phyloP scores from a whole-genome alignment of 2,329 filamentous ascomycete genomes.

The Xylariales sp. region DNA sequence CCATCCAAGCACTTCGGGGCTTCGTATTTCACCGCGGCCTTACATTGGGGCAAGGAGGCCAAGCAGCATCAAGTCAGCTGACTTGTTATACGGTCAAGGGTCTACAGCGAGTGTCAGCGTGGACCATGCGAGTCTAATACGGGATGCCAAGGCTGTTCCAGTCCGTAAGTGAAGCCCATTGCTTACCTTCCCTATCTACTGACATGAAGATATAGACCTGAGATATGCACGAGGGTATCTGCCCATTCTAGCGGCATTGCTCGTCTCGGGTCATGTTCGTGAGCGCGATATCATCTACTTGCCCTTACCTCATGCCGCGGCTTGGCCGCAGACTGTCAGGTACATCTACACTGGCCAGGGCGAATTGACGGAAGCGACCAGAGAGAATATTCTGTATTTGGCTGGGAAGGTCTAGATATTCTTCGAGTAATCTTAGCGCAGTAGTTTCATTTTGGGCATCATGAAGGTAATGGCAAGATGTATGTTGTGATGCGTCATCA shows the following conservation, averaged over 20 bases:
- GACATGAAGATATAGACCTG: conserved; percentile 33
- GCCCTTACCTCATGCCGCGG: conserved; percentile 51
- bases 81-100: conserved; percentile 14
- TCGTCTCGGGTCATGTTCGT: conserved; percentile 48
- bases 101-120: conserved; percentile 9
- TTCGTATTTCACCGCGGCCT: neutral
- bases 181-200: conserved; percentile 1
- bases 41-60: conserved; percentile 15
- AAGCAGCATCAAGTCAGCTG: conserved; percentile 18
- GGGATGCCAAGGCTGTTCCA: conserved; percentile 33
- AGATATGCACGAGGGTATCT: conserved; percentile 43
- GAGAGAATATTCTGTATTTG: conserved; percentile 50
- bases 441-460: too few species aligned
- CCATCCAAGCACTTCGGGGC: conserved; percentile 6
- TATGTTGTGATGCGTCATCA: too few species aligned
- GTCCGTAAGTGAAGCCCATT: conserved; percentile 13
- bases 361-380: conserved; percentile 40
- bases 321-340: conserved; percentile 50
- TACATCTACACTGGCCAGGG: conserved; percentile 51
- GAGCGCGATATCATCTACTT: conserved; percentile 52
- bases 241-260: conserved; percentile 49
- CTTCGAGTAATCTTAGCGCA: too few species aligned
- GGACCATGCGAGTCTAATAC: conserved; percentile 20
- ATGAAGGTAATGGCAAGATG: too few species aligned
- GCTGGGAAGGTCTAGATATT: conserved; percentile 41